These are phyloP conservation scores for Ilyonectria sp. DNA, from an alignment of 2,329 filamentous ascomycete species.

Conservation along the genomic window DNA sequence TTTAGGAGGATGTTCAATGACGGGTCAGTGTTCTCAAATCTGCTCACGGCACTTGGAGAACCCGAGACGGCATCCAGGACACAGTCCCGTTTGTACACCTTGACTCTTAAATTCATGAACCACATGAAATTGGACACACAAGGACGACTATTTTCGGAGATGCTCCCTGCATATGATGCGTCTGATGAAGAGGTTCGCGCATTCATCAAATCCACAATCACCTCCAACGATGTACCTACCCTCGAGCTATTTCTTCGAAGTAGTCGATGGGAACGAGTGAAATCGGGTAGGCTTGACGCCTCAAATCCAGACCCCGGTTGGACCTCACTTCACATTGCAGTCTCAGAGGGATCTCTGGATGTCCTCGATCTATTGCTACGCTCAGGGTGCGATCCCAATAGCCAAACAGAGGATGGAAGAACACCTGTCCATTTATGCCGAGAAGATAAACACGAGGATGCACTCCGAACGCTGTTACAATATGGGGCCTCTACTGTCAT, in stretches of 20 bases:
- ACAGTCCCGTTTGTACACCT: neutral
- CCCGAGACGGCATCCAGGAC: neutral
- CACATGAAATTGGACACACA: neutral
- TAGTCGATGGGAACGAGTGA: neutral
- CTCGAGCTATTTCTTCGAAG: neutral
- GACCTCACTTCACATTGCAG: slow-evolving; percentile 10
- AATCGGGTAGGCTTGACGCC: neutral
- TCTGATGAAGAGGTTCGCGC: too few relatives aligned
- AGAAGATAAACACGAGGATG: neutral
- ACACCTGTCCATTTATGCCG: neutral
- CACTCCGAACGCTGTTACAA: slow-evolving; percentile 1
- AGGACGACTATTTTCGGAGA: neutral
- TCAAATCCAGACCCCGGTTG: neutral
- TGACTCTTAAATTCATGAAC: slow-evolving; percentile 2
- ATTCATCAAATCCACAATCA: too few relatives aligned
- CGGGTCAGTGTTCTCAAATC: too few relatives aligned
- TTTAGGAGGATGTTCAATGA: too few relatives aligned
- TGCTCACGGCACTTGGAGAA: neutral
- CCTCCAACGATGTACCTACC: neutral
- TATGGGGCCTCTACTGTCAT: slow-evolving; percentile 6
- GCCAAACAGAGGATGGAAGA: neutral
- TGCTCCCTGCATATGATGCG: too few relatives aligned
- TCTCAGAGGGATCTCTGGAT: neutral
- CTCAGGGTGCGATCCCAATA: neutral
- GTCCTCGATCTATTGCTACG: neutral